A percentile compares a stretch with the other conserved stretches of the same genome.
phyloP scores from a whole-genome alignment of 148 eudicot genomes.

The Vaccinium vitisidaea region DNA sequence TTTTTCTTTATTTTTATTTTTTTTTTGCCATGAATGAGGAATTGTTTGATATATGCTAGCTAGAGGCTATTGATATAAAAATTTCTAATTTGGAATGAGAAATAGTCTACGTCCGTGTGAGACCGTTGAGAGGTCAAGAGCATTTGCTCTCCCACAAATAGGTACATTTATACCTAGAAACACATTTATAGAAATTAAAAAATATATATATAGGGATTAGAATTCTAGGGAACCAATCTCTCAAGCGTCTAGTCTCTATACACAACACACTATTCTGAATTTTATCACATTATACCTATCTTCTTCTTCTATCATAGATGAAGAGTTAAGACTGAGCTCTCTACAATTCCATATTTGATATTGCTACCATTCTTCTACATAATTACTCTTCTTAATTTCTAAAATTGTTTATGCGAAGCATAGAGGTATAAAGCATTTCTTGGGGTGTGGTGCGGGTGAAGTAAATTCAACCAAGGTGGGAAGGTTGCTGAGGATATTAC shows the following conservation, averaged over 20 bases:
- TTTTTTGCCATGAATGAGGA: not conserved
- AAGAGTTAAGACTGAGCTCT: not conserved
- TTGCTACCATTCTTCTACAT: not conserved
- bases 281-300: not conserved
- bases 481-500: not conserved
- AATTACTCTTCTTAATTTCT: not conserved
- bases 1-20: not conserved
- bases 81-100: not conserved
- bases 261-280: not conserved
- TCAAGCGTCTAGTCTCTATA: not conserved
- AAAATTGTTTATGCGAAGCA: not conserved
- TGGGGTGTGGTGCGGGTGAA: not conserved
- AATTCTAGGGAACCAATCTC: not conserved
- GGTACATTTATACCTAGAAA: not conserved
- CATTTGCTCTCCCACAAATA: not conserved
- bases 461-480: not conserved
- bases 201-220: not conserved
- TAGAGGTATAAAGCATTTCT: not conserved
- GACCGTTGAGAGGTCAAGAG: not conserved
- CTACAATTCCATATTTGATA: not conserved
- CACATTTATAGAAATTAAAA: too few relatives aligned
- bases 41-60: not conserved
- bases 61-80: not conserved
- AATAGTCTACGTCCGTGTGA: not conserved
- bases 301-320: not conserved